Evolutionary conservation across 495 filamentous ascomycete genomes (phyloP), one percentile per base, ranked within the genome.

Genomic region (Bathelium albidoporum): DNA sequence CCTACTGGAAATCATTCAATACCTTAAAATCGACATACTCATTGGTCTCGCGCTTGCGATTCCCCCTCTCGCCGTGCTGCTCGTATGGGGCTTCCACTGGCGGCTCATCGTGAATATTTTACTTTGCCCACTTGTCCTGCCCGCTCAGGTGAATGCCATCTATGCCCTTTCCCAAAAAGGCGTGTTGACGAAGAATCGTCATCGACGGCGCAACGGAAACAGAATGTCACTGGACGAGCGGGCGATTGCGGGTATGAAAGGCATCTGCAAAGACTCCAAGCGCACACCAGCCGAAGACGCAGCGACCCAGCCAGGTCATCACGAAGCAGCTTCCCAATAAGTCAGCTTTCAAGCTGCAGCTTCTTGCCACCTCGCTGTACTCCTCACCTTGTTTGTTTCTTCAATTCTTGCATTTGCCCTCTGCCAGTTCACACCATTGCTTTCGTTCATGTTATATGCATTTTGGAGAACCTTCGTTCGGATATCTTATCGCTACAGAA

Each of bases 91-190:
- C 49, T 29, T 26, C 16, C 49, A 55, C 49, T 55, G 49, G 49
- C 49, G 49, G 29, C 49, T 55, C 20, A 5, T 29, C 10, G 24
- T 55, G 16, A 55, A 55, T 29, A 11, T 55, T 3, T 29, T 26
- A 3, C 49, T 49, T 55, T 55, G 24, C 49, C 20, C 5, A 11
- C 24, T 55, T 26, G 24, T 26, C 10, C 9, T 55, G 5, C 5
- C 20, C 24, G 22, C 12, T 26, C 24, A 55, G 9, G 24, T 55
- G 12, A 55, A 55, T 29, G 49, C 49, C 2, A 29, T 55, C 4
- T 55, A 55, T 24, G 49, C 49, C 5, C 49, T 55, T 55, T 55
- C 49, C 16, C 49, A 55, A 29, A 55, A 55, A 24, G 49, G 49
- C 24, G 24, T 55, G 9, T 16, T 55, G 24, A 55, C 49, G 7